Base-by-base conservation (phyloP, 805 yeast species). In the Cyberlindnera xylosilytica region DNA sequence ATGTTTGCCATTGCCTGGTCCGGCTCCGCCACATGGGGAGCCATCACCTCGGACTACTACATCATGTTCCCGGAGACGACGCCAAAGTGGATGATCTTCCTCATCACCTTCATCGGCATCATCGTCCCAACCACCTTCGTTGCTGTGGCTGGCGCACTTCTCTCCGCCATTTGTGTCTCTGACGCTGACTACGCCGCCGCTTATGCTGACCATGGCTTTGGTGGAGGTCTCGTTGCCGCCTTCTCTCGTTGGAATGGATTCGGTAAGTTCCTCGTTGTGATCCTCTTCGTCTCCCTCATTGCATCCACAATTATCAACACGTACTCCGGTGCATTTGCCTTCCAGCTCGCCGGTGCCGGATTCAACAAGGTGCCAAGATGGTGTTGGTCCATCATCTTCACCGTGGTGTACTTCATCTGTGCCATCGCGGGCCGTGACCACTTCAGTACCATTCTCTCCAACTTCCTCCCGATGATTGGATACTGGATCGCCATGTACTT, bases 381-480 rank as follows among this genome's bases (percentile, higher is more conserved):
- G 84, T 59, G 81, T 33, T 78, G 91, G 76, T 78, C 83, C 1
- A 62, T 86, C 34, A 60, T 76, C 6, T 73, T 83, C 20, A 82
- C 88, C 11, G 74, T 69, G 1, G 65, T 84, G 17, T 84, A 81
- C 56, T 68, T 84, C 48, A 76, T 83, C 10, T 76, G 87, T 56
- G 82, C 95, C 2, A 63, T 87, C 48, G 90, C 77, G n/a, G 96
- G 96, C 12, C 72, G 83, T 53, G 68, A 82, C 58, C 79, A 81
- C 52, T 83, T 88, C 58, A 70, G 87, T 42, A 72, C 79, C 2
- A 85, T 87, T 44, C 66, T 87, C 51, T 78, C 86, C 8, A 87
- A 87, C 57, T 87, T 87, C 63, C 67, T 87, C 55, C 96, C 96
- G 9, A 87, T 87, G 96, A 76, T 87, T 45, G 95, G 95, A 1